phyloP scores from a whole-genome alignment of 768 basidiomycete species.

The Mycena capillaripes region DNA sequence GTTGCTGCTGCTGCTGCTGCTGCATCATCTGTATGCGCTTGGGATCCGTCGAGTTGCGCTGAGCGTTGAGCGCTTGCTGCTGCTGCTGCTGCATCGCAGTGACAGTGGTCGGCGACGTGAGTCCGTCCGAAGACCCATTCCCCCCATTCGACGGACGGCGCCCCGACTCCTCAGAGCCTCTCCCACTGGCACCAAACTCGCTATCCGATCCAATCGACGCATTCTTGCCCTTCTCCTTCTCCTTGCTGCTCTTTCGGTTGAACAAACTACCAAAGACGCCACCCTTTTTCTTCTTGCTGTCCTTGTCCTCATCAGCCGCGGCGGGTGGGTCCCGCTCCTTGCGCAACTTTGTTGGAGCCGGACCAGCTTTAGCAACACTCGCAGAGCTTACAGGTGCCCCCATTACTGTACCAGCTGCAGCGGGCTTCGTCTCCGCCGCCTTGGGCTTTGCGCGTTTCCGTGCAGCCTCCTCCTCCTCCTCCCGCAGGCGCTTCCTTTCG shows the following conservation, averaged over 20 bases:
- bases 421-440: slow-evolving; percentile 58
- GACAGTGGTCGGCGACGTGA: slow-evolving; percentile 67
- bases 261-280: slow-evolving; percentile 87
- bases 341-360: slow-evolving; percentile 52
- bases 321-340: slow-evolving; percentile 58
- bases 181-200: slow-evolving; percentile 52
- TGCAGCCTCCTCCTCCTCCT: slow-evolving; percentile 64
- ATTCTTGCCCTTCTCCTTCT: slow-evolving; percentile 74
- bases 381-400: slow-evolving; percentile 60
- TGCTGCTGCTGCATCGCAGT: slow-evolving; percentile 74
- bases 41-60: slow-evolving; percentile 46
- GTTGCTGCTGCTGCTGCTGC: slow-evolving; percentile 37
- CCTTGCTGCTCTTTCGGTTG: slow-evolving; percentile 81
- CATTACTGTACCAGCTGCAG: slow-evolving; percentile 55
- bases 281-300: slow-evolving; percentile 72
- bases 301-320: slow-evolving; percentile 49
- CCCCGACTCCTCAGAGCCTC: slow-evolving; percentile 76
- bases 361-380: slow-evolving; percentile 43
- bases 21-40: slow-evolving; percentile 39
- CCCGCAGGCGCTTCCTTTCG: slow-evolving; percentile 28
- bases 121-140: slow-evolving; percentile 44
- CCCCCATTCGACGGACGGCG: slow-evolving; percentile 50
- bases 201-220: slow-evolving; percentile 66
- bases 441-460: slow-evolving; percentile 68
- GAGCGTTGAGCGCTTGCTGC: slow-evolving; percentile 48